Conservation (phyloP, 2,329 filamentous ascomycete genomes). For the Colletotrichum sp. region DNA sequence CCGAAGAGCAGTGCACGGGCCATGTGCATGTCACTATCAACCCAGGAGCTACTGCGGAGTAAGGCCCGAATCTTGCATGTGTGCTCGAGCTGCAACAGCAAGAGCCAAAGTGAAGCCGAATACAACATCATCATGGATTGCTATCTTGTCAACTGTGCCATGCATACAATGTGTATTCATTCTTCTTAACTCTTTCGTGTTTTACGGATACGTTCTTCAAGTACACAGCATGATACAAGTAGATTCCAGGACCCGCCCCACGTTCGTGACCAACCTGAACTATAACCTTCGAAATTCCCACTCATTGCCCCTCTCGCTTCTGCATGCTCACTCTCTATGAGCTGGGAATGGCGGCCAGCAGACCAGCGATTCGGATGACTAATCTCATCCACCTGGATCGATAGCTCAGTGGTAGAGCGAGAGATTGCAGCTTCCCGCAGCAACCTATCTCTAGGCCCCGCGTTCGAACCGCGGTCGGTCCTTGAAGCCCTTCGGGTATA, state of each 20-base stretch:
- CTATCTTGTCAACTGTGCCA: background rate
- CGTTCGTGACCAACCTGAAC: background rate
- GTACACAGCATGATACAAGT: background rate
- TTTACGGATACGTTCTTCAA: background rate
- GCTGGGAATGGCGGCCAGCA: background rate
- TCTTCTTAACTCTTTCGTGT: background rate
- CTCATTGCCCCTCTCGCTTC: background rate
- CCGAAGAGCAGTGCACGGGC: background rate
- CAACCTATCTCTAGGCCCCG: conserved; percentile 21
- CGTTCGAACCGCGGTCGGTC: conserved; percentile 22
- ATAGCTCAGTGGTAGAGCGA: conserved; percentile 23
- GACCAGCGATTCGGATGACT: conserved; percentile 3
- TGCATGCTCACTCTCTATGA: background rate
- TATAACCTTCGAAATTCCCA: background rate
- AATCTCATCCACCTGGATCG: conserved; percentile 1
- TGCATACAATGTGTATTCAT: background rate
- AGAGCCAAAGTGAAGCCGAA: background rate
- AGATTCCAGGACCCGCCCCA: background rate
- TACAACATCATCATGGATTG: background rate
- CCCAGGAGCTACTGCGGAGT: too few species aligned
- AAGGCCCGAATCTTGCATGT: background rate
- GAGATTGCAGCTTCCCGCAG: conserved; percentile 15
- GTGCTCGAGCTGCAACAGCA: background rate
- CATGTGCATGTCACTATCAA: background rate
- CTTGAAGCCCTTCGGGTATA: background rate